Conservation (phyloP, 768 basidiomycete species). For the Naganishia vishniacii region DNA sequence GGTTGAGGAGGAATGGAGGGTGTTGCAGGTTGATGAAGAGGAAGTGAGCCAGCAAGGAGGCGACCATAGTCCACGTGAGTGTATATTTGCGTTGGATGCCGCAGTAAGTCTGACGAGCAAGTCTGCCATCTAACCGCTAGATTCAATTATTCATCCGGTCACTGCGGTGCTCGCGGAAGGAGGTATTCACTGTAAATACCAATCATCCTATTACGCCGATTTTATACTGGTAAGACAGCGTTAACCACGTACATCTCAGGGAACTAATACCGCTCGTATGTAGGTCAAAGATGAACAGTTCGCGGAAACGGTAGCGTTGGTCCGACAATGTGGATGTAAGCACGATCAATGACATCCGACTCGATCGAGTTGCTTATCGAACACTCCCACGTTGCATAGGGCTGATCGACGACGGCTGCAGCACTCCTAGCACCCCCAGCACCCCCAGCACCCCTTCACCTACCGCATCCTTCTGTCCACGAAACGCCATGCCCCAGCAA, state of each 20-base stretch:
- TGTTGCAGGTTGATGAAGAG: slow-evolving; percentile 4
- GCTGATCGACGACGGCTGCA: not conserved
- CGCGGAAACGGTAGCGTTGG: not conserved
- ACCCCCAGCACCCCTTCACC: not conserved
- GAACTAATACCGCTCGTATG: not conserved
- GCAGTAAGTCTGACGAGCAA: not conserved
- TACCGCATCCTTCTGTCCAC: not conserved
- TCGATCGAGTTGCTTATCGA: not conserved
- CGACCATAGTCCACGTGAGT: not conserved
- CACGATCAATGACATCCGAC: not conserved
- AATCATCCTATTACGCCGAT: slow-evolving; percentile 12
- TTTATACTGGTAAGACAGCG: not conserved
- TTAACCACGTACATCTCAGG: not conserved
- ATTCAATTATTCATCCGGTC: not conserved
- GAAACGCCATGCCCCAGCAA: not conserved
- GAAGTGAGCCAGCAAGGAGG: not conserved
- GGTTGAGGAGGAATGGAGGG: not conserved
- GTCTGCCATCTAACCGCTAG: not conserved
- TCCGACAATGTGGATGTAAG: not conserved
- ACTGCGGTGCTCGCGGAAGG: not conserved
- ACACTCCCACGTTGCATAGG: not conserved
- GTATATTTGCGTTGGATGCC: not conserved
- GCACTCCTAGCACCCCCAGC: not conserved
- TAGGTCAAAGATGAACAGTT: not conserved
- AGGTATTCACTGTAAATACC: slow-evolving; percentile 12